These are phyloP conservation scores for Phytophthora pseudosyringae DNA, from an alignment of 352 stramenopile genomes.

Conservation along the genomic window DNA sequence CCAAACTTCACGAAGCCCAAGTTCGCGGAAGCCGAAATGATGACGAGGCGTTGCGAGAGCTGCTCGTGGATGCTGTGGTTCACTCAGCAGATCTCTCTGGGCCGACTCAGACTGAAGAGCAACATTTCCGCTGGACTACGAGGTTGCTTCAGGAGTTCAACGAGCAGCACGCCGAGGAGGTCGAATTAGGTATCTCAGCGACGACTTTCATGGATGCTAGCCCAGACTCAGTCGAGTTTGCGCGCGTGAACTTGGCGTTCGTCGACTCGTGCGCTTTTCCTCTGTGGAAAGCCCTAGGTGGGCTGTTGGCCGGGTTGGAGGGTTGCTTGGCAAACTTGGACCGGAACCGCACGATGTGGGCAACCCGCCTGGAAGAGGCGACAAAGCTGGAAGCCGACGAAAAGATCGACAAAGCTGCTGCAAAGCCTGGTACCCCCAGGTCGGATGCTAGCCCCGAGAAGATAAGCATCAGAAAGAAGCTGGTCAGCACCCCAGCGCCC, in stretches of 20 bases:
- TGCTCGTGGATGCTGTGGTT: conserved; percentile 79
- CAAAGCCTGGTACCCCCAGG: background rate
- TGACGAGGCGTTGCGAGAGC: conserved; percentile 62
- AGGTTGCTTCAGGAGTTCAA: conserved; percentile 85
- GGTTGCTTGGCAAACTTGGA: conserved; percentile 71
- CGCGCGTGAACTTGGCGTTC: conserved; percentile 83
- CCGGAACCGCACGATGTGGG: conserved; percentile 73
- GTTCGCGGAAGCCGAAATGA: conserved; percentile 57
- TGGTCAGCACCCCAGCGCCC: background rate
- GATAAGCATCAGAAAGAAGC: conserved; percentile 23
- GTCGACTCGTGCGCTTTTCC: conserved; percentile 87
- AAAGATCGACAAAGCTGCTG: conserved; percentile 7
- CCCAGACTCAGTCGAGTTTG: conserved; percentile 64
- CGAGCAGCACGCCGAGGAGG: conserved; percentile 78
- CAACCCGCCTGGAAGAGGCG: conserved; percentile 37
- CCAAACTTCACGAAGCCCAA: conserved; percentile 73
- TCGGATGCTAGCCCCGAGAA: conserved; percentile 7
- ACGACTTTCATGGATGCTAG: conserved; percentile 84
- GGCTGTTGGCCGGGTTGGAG: conserved; percentile 67
- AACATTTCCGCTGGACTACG: conserved; percentile 73
- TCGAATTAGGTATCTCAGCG: conserved; percentile 61
- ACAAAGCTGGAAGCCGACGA: conserved; percentile 26
- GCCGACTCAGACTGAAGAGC: conserved; percentile 52
- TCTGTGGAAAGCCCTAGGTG: conserved; percentile 76
- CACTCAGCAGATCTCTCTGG: conserved; percentile 85